These are phyloP conservation scores for Beauveria scarabaeidicola DNA, from an alignment of 2,329 filamentous ascomycete species.

Conservation along the genomic window DNA sequence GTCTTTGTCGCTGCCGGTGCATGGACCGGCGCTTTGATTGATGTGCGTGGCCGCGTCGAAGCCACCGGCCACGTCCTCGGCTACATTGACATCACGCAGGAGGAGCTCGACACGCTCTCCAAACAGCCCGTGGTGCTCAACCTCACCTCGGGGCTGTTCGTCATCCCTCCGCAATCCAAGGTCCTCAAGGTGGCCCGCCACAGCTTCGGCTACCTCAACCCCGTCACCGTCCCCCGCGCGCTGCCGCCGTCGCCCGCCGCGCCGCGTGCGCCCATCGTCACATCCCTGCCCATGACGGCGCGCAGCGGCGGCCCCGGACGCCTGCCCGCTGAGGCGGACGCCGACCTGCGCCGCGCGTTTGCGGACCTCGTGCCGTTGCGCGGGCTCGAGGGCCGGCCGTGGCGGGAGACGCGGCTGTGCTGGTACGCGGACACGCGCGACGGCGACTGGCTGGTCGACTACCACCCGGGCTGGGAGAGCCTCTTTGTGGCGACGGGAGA, in stretches of 20 bases:
- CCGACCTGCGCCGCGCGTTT: constrained; percentile 53
- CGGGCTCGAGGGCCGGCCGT: constrained; percentile 49
- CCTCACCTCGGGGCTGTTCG: constrained; percentile 62
- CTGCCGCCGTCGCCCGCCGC: constrained; percentile 23
- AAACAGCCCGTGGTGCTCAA: constrained; percentile 66
- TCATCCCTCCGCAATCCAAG: constrained; percentile 56
- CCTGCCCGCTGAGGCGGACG: constrained; percentile 52
- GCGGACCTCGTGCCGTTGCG: constrained; percentile 49
- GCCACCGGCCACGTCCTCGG: constrained; percentile 76
- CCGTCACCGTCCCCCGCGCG: constrained; percentile 28
- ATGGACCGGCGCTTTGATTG: constrained; percentile 72
- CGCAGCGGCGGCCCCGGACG: constrained; percentile 33
- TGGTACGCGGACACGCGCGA: constrained; percentile 70
- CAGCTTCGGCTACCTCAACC: constrained; percentile 58
- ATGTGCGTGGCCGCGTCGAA: constrained; percentile 65
- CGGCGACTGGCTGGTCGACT: constrained; percentile 63
- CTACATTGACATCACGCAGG: constrained; percentile 65
- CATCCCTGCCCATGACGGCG: constrained; percentile 28
- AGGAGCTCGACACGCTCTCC: constrained; percentile 58
- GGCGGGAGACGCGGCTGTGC: constrained; percentile 55
- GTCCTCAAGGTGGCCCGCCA: constrained; percentile 65
- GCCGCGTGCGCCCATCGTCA: constrained; percentile 22
- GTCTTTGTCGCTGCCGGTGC: constrained; percentile 78
- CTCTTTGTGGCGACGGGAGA: constrained; percentile 56
- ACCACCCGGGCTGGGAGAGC: constrained; percentile 52